A percentile compares a stretch with the other conserved stretches of the same genome.
phyloP scores from a whole-genome alignment of 495 filamentous ascomycete genomes.

The Xylaria curta region DNA sequence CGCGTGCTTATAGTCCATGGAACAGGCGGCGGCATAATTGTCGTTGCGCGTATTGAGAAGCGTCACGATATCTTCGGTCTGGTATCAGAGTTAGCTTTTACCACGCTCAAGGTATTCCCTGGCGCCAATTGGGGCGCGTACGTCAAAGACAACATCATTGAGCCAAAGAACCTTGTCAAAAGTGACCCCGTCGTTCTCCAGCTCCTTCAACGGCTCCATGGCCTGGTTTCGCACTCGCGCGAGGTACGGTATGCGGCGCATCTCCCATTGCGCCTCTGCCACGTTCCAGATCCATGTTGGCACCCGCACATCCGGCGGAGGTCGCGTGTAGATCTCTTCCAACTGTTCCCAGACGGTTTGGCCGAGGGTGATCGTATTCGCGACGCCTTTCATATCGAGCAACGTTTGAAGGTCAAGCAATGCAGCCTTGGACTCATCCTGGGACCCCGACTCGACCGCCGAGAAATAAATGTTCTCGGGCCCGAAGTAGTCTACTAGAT shows the following conservation, averaged over 20 bases:
- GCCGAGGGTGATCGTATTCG: constrained; percentile 59
- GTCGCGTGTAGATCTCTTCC: constrained; percentile 53
- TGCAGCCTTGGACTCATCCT: constrained; percentile 68
- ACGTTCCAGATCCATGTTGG: constrained; percentile 63
- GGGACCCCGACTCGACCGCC: constrained; percentile 73
- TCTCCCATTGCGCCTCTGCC: constrained; percentile 56
- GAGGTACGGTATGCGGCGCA: constrained; percentile 73
- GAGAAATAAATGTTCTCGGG: constrained; percentile 69
- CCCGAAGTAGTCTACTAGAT: constrained; percentile 59
- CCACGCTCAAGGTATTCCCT: neutral
- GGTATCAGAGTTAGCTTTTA: constrained; percentile 25
- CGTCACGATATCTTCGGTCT: constrained; percentile 69
- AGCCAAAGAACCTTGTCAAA: constrained; percentile 78
- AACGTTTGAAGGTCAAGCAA: constrained; percentile 61
- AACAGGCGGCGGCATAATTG: constrained; percentile 80
- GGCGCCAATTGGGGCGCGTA: constrained; percentile 26
- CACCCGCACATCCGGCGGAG: constrained; percentile 49
- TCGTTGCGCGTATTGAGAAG: constrained; percentile 77
- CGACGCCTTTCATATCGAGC: constrained; percentile 59
- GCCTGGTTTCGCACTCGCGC: constrained; percentile 67
- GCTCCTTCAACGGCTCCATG: constrained; percentile 48
- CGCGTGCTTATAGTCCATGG: constrained; percentile 74
- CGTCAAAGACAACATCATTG: constrained; percentile 74
- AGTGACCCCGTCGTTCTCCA: constrained; percentile 48
- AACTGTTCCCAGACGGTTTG: constrained; percentile 63